Base-by-base conservation (phyloP, 192 early-diverging fungal species). In the Dissophora globulifera region DNA sequence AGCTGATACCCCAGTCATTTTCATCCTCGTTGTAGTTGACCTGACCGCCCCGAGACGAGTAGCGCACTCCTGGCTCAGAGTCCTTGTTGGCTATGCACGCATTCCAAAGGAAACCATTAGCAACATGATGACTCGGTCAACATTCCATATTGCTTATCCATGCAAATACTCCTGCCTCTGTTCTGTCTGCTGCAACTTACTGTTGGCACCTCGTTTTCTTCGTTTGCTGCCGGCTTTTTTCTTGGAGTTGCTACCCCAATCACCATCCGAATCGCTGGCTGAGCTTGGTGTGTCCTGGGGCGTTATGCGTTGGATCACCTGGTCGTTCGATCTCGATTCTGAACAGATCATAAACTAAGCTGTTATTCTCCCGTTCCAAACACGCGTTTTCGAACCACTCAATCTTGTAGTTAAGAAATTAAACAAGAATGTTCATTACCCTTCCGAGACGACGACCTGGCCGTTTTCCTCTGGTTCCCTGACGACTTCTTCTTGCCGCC, bases 21-120 rank as follows among this genome's bases (percentile, higher is more conserved):
- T 76, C 72, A n/a, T 76, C 72, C 47, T 76, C 72, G 16, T 76
- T 76, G 53, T 76, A 76, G 31, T 76, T 76, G 33, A 76, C 72
- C 26, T 76, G 72, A 19, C 63, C 72, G 16, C 72, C 72, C 29
- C 72, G 62, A 16, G 72, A 66, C 8, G 72, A 76, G 33, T 76
- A 76, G 8, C 72, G 62, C 20, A 67, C 64, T 55, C 63, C 63
- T 49, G 47, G 40, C 15, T 76, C 72, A 6, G 58, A 22, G 5
- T 67, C 72, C 20, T 57, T 66, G 47, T 67, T 75, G 10, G 54
- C 70, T 75, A 8, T 22, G 32, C 8, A 38, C 10, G 33, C 47
- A 32, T 51, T 54, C 10, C 19, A 32, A n/a, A n/a, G n/a, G n/a
- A n/a, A n/a, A n/a, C n/a, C n/a, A n/a, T n/a, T n/a, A n/a, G n/a